These are phyloP conservation scores for Phaeotremella fagi DNA, from an alignment of 768 basidiomycete species.

Conservation along the genomic window DNA sequence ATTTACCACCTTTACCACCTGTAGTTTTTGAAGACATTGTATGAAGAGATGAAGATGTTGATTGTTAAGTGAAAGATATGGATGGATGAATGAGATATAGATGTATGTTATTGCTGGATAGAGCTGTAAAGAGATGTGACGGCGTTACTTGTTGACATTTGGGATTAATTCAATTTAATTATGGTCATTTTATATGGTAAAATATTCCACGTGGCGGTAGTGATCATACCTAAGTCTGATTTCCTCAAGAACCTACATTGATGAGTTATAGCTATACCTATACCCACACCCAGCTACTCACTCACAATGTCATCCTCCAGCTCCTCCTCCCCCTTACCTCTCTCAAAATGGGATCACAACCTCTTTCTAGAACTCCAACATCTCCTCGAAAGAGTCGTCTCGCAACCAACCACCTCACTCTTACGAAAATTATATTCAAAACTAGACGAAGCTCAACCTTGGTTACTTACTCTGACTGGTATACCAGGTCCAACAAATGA, in stretches of 20 bases:
- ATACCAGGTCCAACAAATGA: slow-evolving; percentile 29
- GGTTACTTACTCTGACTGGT: slow-evolving; percentile 24
- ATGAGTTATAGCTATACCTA: too few species aligned
- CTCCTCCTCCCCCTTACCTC: neutral
- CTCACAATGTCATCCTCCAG: neutral
- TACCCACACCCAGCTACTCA: neutral
- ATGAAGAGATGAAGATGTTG: neutral
- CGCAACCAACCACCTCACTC: slow-evolving; percentile 31
- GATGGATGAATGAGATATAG: slow-evolving; percentile 2
- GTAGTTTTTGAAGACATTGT: slow-evolving; percentile 42
- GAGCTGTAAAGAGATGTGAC: neutral
- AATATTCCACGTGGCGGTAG: neutral
- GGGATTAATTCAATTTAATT: too few species aligned
- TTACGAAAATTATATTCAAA: slow-evolving; percentile 22
- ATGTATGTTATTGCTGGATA: neutral
- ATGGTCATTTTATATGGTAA: neutral
- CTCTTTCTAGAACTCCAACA: slow-evolving; percentile 37
- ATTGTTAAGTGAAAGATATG: neutral
- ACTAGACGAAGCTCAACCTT: slow-evolving; percentile 37
- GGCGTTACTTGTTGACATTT: slow-evolving; percentile 11
- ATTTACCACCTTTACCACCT: slow-evolving; percentile 50
- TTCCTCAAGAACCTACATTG: too few species aligned
- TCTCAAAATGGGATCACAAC: slow-evolving; percentile 30
- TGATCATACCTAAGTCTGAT: too few species aligned
- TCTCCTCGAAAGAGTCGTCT: slow-evolving; percentile 24